Base-by-base conservation (phyloP, 306 rosid species). In the Nissolia schottii region DNA sequence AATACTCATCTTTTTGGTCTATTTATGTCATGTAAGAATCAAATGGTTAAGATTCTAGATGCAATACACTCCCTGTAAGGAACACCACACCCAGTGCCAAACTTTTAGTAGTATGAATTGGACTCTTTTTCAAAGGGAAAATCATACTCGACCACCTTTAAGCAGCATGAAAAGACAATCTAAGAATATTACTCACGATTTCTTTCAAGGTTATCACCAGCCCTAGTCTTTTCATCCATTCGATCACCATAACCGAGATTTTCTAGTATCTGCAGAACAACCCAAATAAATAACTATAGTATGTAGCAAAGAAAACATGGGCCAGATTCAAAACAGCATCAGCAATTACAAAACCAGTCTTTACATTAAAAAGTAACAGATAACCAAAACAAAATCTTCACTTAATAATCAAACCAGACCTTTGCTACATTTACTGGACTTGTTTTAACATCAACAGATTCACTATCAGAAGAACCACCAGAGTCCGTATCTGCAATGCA, bases 111-210 rank as follows among this genome's bases (percentile, higher is more conserved):
- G 71, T 7, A 51, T 2, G 53, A 41, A 32, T 16, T 40, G 37
- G 28, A 59, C 24, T 51, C 40, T 62, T 1, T 29, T 45, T 24
- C 57, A 65, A 38, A 76, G 13, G 19, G 67, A 18, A 49, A 6
- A 49, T 58, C 62, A 38, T 49, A 37, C 22, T 62, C 11, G 16
- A 64, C 58, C 65, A 74, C 23, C 38, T 27, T n/a, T 59, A 38
- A 6, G 48, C 41, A 32, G 64, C 59, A 69, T 24, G 60, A 20
- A 69, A 64, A 34, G 57, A 79, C 45, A 72, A 64, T 79, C 63
- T 56, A 64, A 49, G 23, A 76, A 64, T n/a, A 62, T 73, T 67
- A 86, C 97, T 84, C 87, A 91, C 96, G 87, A 82, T 85, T 84
- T 73, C 79, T 83, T 74, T 91, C 87, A 49, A 79, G 83, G 20